Base-by-base conservation (phyloP, 2,329 filamentous ascomycete species). In the Neofusicoccum ribis region DNA sequence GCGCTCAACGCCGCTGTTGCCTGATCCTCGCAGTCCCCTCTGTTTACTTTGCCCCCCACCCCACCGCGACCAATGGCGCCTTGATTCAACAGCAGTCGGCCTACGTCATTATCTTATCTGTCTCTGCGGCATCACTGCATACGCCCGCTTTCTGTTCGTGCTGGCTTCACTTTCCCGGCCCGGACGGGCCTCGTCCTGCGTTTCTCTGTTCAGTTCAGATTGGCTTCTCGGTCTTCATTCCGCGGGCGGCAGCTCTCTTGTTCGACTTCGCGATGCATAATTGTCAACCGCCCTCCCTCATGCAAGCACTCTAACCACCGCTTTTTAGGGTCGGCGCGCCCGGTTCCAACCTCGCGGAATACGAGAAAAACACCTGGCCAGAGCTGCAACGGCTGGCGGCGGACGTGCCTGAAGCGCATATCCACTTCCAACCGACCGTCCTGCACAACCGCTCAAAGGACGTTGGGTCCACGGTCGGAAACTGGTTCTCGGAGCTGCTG, bases 401-500 rank as follows among this genome's bases (percentile, higher is more conserved):
- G 67, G 83, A 91, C 54, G 83, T 89, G 0, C 91, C 91, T 0
- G 91, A 94, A 69, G 89, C 91, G 2, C 92, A 91, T 6, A 87
- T 96, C 56, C 91, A 95, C 73, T 91, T 92, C 68, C 91, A 93
- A 79, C 83, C 83, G 54, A 79, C 82, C 3, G 70, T 84, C 8
- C 76, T 88, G 20, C 86, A 87, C 71, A 86, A 84, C 39, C 85
- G 91, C 15, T 79, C 83, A 66, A 90, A 89, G 74, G 91, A 93
- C 74, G 79, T 83, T 41, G 78, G 78, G 9, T 81, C 81, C 7
- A 77, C 80, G 3, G 83, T 81, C 3, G 85, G 82, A 1, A 76
- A 85, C 70, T 86, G 85, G 83, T 87, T 92, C 69, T 86, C 89
- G 46, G 86, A 89, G 59, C 81, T 96, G 34, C 85, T 90, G 65